A percentile compares a stretch with the other conserved stretches of the same genome.
Evolutionary conservation across 2,329 filamentous ascomycete species (phyloP).

Genomic region (Reticulascus tulasneorum): DNA sequence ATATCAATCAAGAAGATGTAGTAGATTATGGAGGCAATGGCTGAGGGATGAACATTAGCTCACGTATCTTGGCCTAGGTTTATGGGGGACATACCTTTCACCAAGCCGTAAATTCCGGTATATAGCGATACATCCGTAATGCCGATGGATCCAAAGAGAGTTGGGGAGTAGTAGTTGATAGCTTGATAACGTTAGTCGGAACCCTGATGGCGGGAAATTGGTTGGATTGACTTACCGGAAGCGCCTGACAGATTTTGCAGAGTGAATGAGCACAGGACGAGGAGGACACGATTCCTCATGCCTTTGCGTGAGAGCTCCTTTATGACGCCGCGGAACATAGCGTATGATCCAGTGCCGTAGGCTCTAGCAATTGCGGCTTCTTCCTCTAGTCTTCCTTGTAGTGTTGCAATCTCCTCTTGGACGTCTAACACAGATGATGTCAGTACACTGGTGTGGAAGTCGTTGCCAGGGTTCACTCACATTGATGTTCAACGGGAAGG

Average conservation of each 20-base stretch:
- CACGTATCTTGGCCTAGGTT: too few relatives aligned
- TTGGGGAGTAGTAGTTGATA: slow-evolving; percentile 40
- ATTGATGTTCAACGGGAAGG: slow-evolving; percentile 34
- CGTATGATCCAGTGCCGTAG: slow-evolving; percentile 28
- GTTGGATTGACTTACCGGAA: slow-evolving; percentile 20
- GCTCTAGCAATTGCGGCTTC: slow-evolving; percentile 26
- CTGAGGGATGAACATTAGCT: too few relatives aligned
- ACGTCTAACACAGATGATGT: slow-evolving; percentile 29
- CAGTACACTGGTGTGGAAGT: background rate
- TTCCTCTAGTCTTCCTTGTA: slow-evolving; percentile 30
- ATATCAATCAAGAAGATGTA: slow-evolving; percentile 35
- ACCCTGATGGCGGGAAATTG: background rate
- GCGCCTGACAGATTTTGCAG: slow-evolving; percentile 38
- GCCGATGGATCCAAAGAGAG: slow-evolving; percentile 38
- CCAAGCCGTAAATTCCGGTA: slow-evolving; percentile 48
- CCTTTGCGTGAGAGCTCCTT: slow-evolving; percentile 31
- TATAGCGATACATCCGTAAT: slow-evolving; percentile 41
- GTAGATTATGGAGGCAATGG: slow-evolving; percentile 36
- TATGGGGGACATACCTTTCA: too few relatives aligned
- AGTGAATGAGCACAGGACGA: slow-evolving; percentile 33
- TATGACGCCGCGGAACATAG: slow-evolving; percentile 29
- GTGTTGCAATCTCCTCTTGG: slow-evolving; percentile 44
- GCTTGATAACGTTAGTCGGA: slow-evolving; percentile 19
- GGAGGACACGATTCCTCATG: slow-evolving; percentile 34
- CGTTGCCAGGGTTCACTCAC: background rate